Evolutionary conservation across 2,329 filamentous ascomycete genomes (phyloP).

Genomic region (Didymella arachidicola): DNA sequence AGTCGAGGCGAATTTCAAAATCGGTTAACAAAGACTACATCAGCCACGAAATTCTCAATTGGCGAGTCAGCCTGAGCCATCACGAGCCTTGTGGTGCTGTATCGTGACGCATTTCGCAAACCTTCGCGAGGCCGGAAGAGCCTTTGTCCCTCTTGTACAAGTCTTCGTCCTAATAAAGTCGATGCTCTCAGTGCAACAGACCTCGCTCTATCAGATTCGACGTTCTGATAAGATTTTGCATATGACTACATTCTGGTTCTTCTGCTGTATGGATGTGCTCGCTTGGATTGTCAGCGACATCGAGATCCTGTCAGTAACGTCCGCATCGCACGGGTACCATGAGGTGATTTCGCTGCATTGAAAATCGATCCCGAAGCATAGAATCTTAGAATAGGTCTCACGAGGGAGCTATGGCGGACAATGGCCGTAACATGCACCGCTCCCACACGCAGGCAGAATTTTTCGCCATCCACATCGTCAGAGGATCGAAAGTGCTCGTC

Average conservation of each 20-base stretch:
- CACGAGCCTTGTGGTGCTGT: not conserved
- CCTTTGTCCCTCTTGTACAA: slow-evolving; percentile 3
- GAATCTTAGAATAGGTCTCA: not conserved
- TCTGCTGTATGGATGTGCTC: not conserved
- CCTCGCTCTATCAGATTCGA: not conserved
- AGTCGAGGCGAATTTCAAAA: not conserved
- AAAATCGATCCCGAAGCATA: not conserved
- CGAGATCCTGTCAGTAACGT: not conserved
- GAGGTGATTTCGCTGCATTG: not conserved
- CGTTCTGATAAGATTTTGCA: not conserved
- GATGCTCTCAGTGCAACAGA: not conserved
- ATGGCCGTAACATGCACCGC: not conserved
- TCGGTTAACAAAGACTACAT: not conserved
- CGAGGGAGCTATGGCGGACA: not conserved
- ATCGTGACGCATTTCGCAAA: not conserved
- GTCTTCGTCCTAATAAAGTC: not conserved
- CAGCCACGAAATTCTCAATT: too few species aligned
- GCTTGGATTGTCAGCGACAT: not conserved
- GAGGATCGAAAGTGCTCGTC: not conserved
- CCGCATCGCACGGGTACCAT: not conserved
- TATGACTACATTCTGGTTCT: not conserved
- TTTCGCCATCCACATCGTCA: not conserved
- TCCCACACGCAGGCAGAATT: not conserved
- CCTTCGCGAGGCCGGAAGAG: not conserved
- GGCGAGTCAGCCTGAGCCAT: not conserved